Evolutionary conservation across 73 alveolate species (phyloP).

Genomic region (Paraurostyla sp.): DNA sequence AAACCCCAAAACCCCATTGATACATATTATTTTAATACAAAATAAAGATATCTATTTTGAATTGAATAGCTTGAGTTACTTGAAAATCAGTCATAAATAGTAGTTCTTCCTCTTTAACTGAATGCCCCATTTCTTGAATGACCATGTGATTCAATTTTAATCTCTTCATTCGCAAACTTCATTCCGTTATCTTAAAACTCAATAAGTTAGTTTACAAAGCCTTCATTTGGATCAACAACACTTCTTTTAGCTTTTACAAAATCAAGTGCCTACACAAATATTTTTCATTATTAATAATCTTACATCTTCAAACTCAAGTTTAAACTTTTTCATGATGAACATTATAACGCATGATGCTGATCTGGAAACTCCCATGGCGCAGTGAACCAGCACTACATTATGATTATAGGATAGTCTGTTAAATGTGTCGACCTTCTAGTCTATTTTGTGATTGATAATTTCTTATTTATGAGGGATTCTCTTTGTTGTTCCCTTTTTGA

Average conservation of each 20-base stretch:
- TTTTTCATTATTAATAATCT: background rate
- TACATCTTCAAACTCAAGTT: conserved; percentile 55
- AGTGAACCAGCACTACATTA: conserved; percentile 85
- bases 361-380: conserved; percentile 90
- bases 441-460: background rate
- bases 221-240: conserved; percentile 83
- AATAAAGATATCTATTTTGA: too few species aligned
- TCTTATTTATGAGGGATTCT: conserved; percentile 34
- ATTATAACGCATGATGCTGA: conserved; percentile 89
- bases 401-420: conserved; percentile 47
- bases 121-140: conserved; percentile 10
- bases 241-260: conserved; percentile 81
- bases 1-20: too few species aligned
- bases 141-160: background rate
- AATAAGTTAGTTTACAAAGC: conserved; percentile 78
- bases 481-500: background rate
- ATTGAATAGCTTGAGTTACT: too few species aligned
- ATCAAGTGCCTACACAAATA: conserved; percentile 76
- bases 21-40: too few species aligned
- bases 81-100: conserved; percentile 10
- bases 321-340: conserved; percentile 84
- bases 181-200: conserved; percentile 67
- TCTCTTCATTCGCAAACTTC: conserved; percentile 14
- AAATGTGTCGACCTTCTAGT: conserved; percentile 21
- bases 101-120: conserved; percentile 6